A percentile compares a stretch with the other conserved stretches of the same genome.
Evolutionary conservation across 2,329 filamentous ascomycete genomes (phyloP).

Genomic region (Ambrosiella xylebori): DNA sequence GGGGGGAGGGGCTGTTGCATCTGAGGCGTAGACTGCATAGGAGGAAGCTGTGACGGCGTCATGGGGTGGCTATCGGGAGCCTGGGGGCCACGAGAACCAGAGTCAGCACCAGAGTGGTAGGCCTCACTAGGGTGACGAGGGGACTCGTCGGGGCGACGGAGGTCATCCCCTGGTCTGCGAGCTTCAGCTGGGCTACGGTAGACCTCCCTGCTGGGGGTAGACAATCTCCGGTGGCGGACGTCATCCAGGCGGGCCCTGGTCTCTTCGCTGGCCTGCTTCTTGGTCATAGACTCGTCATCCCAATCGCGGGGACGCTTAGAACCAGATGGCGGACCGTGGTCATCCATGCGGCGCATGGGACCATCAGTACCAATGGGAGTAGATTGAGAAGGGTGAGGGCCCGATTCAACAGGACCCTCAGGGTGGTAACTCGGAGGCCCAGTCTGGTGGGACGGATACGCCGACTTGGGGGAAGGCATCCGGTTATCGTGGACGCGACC

Average conservation of each 20-base stretch:
- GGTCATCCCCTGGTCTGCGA: conserved; percentile 43
- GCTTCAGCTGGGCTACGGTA: conserved; percentile 64
- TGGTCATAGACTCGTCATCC: conserved; percentile 64
- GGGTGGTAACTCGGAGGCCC: conserved; percentile 41
- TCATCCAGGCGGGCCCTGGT: conserved; percentile 75
- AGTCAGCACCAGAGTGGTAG: conserved; percentile 69
- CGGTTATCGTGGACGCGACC: conserved; percentile 69
- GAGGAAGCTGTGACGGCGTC: conserved; percentile 36
- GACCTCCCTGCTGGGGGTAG: conserved; percentile 51
- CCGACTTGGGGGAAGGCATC: conserved; percentile 79
- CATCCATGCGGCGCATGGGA: conserved; percentile 40
- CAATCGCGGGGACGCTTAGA: conserved; percentile 82
- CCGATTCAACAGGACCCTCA: conserved; percentile 29
- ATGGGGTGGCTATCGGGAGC: conserved; percentile 34
- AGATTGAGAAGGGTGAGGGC: conserved; percentile 29
- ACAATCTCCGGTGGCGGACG: conserved; percentile 59
- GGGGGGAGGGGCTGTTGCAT: conserved; percentile 27
- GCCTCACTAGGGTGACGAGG: conserved; percentile 54
- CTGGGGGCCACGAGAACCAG: conserved; percentile 55
- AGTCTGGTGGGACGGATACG: conserved; percentile 60
- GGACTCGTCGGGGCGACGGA: conserved; percentile 35
- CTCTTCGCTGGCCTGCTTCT: conserved; percentile 83
- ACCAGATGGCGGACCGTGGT: conserved; percentile 63
- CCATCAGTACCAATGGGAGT: conserved; percentile 43
- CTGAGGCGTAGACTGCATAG: conserved; percentile 43